phyloP scores from a whole-genome alignment of 495 filamentous ascomycete genomes.

The Hypoxylon subgilvum region DNA sequence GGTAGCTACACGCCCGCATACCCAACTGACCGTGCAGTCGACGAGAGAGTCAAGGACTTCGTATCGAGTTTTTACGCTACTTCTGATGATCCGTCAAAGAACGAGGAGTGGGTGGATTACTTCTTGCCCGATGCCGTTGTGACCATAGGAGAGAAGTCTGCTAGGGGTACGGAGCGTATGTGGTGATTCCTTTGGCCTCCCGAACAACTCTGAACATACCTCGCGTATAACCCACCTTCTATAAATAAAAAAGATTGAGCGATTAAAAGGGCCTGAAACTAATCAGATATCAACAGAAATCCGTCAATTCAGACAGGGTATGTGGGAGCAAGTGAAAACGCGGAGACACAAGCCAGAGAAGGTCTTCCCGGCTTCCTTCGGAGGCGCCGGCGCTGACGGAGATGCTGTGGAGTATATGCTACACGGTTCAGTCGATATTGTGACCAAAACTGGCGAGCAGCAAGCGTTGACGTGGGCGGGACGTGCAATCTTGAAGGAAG shows the following conservation, averaged over 20 bases:
- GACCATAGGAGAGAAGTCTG: slow-evolving; percentile 41
- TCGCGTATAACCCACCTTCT: too few species aligned
- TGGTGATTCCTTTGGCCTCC: slow-evolving; percentile 1
- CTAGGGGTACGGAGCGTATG: slow-evolving; percentile 42
- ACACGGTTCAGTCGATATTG: slow-evolving; percentile 36
- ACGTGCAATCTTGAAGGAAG: slow-evolving; percentile 30
- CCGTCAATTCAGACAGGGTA: slow-evolving; percentile 27
- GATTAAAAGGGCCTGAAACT: too few species aligned
- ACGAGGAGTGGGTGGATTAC: slow-evolving; percentile 48
- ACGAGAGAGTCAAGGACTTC: slow-evolving; percentile 39
- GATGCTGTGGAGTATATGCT: slow-evolving; percentile 44
- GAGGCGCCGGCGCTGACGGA: slow-evolving; percentile 1
- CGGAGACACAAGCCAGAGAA: slow-evolving; percentile 42
- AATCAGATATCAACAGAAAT: slow-evolving; percentile 19
- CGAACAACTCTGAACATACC: too few species aligned
- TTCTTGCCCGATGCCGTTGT: slow-evolving; percentile 45
- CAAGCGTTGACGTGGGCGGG: slow-evolving; percentile 33
- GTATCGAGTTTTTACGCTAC: slow-evolving; percentile 45
- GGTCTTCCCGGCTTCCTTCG: slow-evolving; percentile 44
- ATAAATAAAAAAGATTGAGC: too few species aligned
- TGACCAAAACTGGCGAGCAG: slow-evolving; percentile 21
- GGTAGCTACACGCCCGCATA: slow-evolving; percentile 36
- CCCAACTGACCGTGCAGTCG: slow-evolving; percentile 33
- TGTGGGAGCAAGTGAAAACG: slow-evolving; percentile 39
- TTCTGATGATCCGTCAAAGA: slow-evolving; percentile 44